phyloP scores from a whole-genome alignment of 495 filamentous ascomycete genomes.

The Aspergillus wentii region DNA sequence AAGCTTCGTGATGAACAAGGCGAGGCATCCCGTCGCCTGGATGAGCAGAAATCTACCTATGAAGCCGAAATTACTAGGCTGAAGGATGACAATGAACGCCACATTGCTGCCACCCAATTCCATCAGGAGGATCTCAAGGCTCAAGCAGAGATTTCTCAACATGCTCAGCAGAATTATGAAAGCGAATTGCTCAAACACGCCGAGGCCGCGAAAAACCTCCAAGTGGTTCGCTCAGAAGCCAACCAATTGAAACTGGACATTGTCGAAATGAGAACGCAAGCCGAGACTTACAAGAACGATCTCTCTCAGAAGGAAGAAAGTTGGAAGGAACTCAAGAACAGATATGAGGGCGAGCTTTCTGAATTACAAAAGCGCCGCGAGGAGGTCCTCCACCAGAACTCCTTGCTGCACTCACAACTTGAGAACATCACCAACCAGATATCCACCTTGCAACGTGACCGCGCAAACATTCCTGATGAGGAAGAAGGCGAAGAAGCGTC shows the following conservation, averaged over 20 bases:
- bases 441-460: conserved; percentile 66
- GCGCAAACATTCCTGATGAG: conserved; percentile 46
- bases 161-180: conserved; percentile 94
- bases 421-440: conserved; percentile 79
- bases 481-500: conserved; percentile 34
- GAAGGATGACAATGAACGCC: conserved; percentile 79
- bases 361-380: conserved; percentile 75
- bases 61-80: conserved; percentile 74
- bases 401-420: conserved; percentile 80
- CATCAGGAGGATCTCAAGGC: conserved; percentile 87
- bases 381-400: conserved; percentile 79
- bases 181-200: conserved; percentile 90
- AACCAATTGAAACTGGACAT: conserved; percentile 76
- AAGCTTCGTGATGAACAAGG: conserved; percentile 70
- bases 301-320: conserved; percentile 77
- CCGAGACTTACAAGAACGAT: conserved; percentile 73
- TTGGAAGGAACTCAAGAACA: conserved; percentile 75
- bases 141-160: conserved; percentile 87
- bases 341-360: conserved; percentile 75
- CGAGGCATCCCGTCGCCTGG: conserved; percentile 63
- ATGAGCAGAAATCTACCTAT: conserved; percentile 72
- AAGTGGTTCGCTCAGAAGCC: conserved; percentile 70
- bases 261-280: conserved; percentile 65
- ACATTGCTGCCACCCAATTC: conserved; percentile 67
- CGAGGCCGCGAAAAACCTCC: conserved; percentile 79